Percentiles rank a stretch among this genome's conserved stretches.
phyloP scores from a whole-genome alignment of 2,329 filamentous ascomycete genomes.

The Arthrobotrys iridis region DNA sequence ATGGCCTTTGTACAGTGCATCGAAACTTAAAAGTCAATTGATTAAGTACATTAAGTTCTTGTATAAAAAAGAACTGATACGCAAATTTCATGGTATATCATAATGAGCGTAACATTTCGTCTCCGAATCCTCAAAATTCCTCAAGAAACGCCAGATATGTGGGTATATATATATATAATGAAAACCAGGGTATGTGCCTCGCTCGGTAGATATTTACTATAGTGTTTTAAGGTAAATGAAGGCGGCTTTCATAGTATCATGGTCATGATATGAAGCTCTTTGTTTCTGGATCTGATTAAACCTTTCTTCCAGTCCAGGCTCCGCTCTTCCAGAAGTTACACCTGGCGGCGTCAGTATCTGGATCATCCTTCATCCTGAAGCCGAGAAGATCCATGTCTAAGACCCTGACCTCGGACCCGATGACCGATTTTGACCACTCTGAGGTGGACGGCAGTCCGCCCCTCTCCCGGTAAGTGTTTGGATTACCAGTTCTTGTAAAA shows the following conservation, averaged over 20 bases:
- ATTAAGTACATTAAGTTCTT: neutral
- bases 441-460: constrained; percentile 61
- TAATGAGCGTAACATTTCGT: constrained; percentile 21
- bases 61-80: neutral
- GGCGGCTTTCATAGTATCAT: too few species aligned
- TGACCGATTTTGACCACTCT: constrained; percentile 59
- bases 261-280: neutral
- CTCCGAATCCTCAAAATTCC: neutral
- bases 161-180: constrained; percentile 37
- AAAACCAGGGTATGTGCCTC: neutral
- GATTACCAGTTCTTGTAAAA: constrained; percentile 62
- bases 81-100: constrained; percentile 11
- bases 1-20: too few species aligned
- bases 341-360: constrained; percentile 54
- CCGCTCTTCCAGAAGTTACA: constrained; percentile 57
- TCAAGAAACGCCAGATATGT: constrained; percentile 25
- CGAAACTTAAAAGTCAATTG: neutral
- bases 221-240: too few species aligned
- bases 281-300: neutral
- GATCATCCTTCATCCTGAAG: constrained; percentile 45
- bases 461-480: constrained; percentile 60
- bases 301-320: constrained; percentile 54
- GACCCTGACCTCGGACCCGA: constrained; percentile 43
- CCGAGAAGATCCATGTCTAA: constrained; percentile 55
- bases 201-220: neutral